Evolutionary conservation across 306 rosid genomes (phyloP).

Genomic region (Glycyrrhiza uralensis): DNA sequence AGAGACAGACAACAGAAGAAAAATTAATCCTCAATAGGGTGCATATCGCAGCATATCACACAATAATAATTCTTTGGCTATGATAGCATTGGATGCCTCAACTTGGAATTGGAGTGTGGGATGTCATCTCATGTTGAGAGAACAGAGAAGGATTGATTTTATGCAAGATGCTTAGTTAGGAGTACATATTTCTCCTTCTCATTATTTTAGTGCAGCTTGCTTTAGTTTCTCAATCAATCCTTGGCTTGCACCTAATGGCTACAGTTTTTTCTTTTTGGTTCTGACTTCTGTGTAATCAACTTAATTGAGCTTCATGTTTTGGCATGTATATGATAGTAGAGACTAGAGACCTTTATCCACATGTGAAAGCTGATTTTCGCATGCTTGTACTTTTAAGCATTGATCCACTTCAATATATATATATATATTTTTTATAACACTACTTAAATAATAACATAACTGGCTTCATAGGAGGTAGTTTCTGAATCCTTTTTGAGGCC

Average conservation of each 20-base stretch:
- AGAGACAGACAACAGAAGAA: slow-evolving; percentile 30
- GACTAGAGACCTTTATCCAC: too few species aligned
- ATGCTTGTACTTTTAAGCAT: slow-evolving; percentile 12
- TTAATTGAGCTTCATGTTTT: neutral
- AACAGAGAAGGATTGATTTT: neutral
- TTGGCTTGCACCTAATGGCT: neutral
- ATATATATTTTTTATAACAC: neutral
- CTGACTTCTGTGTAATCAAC: neutral
- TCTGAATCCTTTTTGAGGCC: neutral
- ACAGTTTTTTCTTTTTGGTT: neutral
- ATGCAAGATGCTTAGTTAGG: slow-evolving; percentile 5
- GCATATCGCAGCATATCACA: slow-evolving; percentile 46
- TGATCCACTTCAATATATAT: neutral
- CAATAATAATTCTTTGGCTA: slow-evolving; percentile 18
- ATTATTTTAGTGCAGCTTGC: neutral
- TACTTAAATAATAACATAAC: neutral
- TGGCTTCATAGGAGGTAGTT: neutral
- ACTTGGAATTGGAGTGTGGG: neutral
- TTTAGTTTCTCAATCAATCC: neutral
- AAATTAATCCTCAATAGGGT: slow-evolving; percentile 34
- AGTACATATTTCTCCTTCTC: neutral
- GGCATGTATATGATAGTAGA: neutral
- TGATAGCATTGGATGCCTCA: slow-evolving; percentile 10
- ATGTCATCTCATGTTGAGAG: slow-evolving; percentile 13
- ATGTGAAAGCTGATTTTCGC: neutral